Evolutionary conservation across 2,329 filamentous ascomycete genomes (phyloP), one percentile per base, ranked within the genome.

Genomic region (Colletotrichum destructivum): DNA sequence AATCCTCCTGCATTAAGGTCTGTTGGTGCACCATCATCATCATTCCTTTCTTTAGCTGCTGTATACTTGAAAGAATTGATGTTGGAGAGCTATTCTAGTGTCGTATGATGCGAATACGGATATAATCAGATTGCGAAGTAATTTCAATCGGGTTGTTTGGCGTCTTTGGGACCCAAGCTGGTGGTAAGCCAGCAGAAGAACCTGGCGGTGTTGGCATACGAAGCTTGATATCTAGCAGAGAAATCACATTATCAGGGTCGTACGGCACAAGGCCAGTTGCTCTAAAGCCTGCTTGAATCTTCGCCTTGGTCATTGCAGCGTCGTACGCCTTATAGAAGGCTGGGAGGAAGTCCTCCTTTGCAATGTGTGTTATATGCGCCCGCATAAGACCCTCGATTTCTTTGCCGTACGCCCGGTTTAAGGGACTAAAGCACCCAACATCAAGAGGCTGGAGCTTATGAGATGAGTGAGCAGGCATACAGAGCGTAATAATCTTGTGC

Each of bases 291-390:
- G 5, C 18, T 51, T 51, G 18, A 21, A 51, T 51, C 3, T 51
- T 51, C 23, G 18, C 2, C 5, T 1, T n/a, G 4, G 8, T 21
- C 4, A 21, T 51, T 51, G 4, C 47, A 2, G 2, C 5, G 18
- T 51, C 18, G 8, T 51, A 51, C 8, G 8, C 18, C 47, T 51
- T 51, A 21, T 6, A 51, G 5, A 51, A 51, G 21, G 9, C 47
- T 51, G 9, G 18, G 18, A 51, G 47, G 18, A 51, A 51, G 47
- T 51, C 47, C 5, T 75, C 75, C 26, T 31, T 31, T 31, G 26
- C 26, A 31, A 31, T 31, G 4, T 31, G 6, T 5, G 4, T 31
- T 4, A 4, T 31, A 5, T 31, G 26, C 26, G 4, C 26, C 26
- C 26, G 26, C 26, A 31, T 31, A 31, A 31, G 26, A 5, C 1